These are phyloP conservation scores for Tylopilus sp. DNA, from an alignment of 768 basidiomycete genomes.

Conservation along the genomic window DNA sequence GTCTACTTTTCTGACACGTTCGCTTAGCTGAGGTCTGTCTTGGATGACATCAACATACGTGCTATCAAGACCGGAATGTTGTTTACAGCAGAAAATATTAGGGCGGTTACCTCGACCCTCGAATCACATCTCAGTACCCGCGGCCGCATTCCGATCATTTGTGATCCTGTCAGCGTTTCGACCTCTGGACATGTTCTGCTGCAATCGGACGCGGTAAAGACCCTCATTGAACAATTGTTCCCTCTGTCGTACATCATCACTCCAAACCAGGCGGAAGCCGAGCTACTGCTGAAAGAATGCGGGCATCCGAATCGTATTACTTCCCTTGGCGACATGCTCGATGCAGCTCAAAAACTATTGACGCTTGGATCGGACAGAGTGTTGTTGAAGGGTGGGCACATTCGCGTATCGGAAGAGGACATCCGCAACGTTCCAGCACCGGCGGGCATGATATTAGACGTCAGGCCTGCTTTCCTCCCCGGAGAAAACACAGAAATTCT, in stretches of 20 bases:
- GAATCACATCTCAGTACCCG: conserved; percentile 35
- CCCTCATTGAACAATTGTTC: conserved; percentile 59
- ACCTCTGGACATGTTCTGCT: conserved; percentile 85
- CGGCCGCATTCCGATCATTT: conserved; percentile 54
- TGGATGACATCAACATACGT: conserved; percentile 66
- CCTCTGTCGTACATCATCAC: conserved; percentile 74
- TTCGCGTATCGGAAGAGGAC: conserved; percentile 45
- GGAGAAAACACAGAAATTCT: conserved; percentile 66
- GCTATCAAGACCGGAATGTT: conserved; percentile 94
- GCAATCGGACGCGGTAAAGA: conserved; percentile 57
- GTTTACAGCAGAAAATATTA: conserved; percentile 52
- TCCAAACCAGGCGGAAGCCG: conserved; percentile 82
- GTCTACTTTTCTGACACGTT: background rate
- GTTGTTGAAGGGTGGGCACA: conserved; percentile 85
- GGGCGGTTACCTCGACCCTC: conserved; percentile 50
- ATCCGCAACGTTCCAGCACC: conserved; percentile 33
- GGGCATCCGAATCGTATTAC: conserved; percentile 33
- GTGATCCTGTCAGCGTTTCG: conserved; percentile 90
- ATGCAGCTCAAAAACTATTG: conserved; percentile 48
- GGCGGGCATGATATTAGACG: conserved; percentile 28
- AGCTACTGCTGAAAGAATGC: conserved; percentile 52
- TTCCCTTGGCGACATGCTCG: conserved; percentile 57
- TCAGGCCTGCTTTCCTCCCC: conserved; percentile 44
- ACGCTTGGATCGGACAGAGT: conserved; percentile 52
- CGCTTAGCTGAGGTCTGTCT: conserved; percentile 61